Conservation (phyloP, 768 basidiomycete genomes). For the Amyloporia xantha region DNA sequence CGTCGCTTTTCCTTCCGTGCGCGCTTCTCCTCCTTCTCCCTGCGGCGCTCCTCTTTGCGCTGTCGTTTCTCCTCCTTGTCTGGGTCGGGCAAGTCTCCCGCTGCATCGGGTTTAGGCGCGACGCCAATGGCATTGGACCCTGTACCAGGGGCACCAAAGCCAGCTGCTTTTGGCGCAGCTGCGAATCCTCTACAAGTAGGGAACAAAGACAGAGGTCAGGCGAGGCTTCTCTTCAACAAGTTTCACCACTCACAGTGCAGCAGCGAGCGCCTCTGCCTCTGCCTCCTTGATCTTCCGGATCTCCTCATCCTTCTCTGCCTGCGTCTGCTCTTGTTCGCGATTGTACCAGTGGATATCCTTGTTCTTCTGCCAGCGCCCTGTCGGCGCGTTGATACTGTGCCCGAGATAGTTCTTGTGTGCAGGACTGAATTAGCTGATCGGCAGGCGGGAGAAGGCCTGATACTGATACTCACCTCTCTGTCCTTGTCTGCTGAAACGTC, state of each 20-base stretch:
- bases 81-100: slow-evolving; percentile 9
- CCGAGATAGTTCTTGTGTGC: slow-evolving; percentile 79
- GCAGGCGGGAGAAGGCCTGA: too few relatives aligned
- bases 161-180: slow-evolving; percentile 25
- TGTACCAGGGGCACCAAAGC: slow-evolving; percentile 15
- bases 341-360: slow-evolving; percentile 96
- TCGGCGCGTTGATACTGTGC: slow-evolving; percentile 91
- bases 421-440: not conserved
- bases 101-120: slow-evolving; percentile 8
- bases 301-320: slow-evolving; percentile 58
- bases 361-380: slow-evolving; percentile 96
- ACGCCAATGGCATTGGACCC: slow-evolving; percentile 26
- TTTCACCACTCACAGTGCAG: slow-evolving; percentile 55
- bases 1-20: slow-evolving; percentile 45
- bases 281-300: slow-evolving; percentile 77
- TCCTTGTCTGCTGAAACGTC: slow-evolving; percentile 92
- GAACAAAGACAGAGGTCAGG: not conserved
- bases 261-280: slow-evolving; percentile 82
- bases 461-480: slow-evolving; percentile 55
- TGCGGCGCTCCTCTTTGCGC: slow-evolving; percentile 48
- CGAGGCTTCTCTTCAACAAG: not conserved
- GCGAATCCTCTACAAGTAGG: slow-evolving; percentile 62
- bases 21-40: slow-evolving; percentile 59
- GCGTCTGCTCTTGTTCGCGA: slow-evolving; percentile 44
- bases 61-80: slow-evolving; percentile 28